Percentiles rank a stretch among this genome's conserved stretches.
Evolutionary conservation across 768 basidiomycete genomes (phyloP).

Genomic region (Wakefieldia striispora): DNA sequence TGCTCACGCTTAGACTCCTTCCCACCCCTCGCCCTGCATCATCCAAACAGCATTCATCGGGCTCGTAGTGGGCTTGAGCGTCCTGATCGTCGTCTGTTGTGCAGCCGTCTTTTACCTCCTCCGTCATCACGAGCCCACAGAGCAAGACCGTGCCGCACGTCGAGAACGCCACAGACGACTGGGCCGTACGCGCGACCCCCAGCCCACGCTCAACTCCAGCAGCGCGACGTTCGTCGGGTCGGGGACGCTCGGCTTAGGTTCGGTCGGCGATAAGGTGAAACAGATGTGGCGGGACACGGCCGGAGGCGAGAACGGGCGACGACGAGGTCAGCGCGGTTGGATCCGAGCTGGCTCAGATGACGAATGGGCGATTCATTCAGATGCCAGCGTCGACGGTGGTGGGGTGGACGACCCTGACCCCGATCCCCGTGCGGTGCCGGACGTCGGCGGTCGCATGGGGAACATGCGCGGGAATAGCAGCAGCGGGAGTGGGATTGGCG

Average conservation of each 20-base stretch:
- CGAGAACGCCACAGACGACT: too few relatives aligned
- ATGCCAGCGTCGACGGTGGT: constrained; percentile 1
- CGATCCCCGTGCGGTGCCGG: not conserved
- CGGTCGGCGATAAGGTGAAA: constrained; percentile 29
- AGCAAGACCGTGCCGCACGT: too few relatives aligned
- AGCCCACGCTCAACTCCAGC: too few relatives aligned
- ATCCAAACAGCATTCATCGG: constrained; percentile 52
- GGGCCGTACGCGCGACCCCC: too few relatives aligned
- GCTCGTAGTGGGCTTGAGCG: constrained; percentile 52
- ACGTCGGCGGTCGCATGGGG: not conserved
- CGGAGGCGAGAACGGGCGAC: constrained; percentile 5
- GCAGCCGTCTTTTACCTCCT: constrained; percentile 45
- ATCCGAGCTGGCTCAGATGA: constrained; percentile 48
- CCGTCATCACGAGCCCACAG: too few relatives aligned
- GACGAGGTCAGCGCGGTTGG: constrained; percentile 44
- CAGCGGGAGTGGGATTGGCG: too few relatives aligned
- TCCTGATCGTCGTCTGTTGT: constrained; percentile 53
- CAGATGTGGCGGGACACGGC: constrained; percentile 22
- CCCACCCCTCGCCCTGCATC: not conserved
- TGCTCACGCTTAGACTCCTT: not conserved
- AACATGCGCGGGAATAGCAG: not conserved
- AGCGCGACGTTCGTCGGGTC: too few relatives aligned
- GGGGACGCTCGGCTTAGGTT: constrained; percentile 8
- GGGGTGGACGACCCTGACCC: not conserved
- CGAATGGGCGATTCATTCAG: constrained; percentile 42